Conservation (phyloP, 257 asterid genomes). For the Ligustrum vulgare region DNA sequence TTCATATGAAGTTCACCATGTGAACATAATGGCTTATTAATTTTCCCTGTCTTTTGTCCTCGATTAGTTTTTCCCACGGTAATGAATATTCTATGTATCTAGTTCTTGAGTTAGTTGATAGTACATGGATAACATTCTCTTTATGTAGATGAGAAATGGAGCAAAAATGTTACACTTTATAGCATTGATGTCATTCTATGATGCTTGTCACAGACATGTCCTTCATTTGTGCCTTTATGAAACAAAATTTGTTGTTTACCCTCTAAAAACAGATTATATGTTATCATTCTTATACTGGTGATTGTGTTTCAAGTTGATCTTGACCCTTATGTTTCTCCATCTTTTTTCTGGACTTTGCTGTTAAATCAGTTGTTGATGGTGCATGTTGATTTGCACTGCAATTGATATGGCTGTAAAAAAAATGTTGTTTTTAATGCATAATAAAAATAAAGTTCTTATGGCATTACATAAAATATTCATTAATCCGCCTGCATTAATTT, state of each 20-base stretch:
- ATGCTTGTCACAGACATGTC: not conserved
- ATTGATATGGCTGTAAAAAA: conserved; percentile 85
- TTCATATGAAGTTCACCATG: too few species aligned
- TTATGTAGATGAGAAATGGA: conserved; percentile 1
- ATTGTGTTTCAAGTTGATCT: conserved; percentile 78
- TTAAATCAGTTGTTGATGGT: conserved; percentile 90
- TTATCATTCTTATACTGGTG: conserved; percentile 12
- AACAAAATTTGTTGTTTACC: not conserved
- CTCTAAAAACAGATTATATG: not conserved
- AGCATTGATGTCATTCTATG: not conserved
- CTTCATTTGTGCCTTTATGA: not conserved
- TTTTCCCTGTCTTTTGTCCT: not conserved
- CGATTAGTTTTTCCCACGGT: not conserved
- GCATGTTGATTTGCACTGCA: conserved; percentile 93
- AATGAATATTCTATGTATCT: too few species aligned
- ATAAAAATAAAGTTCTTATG: too few species aligned
- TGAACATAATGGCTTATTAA: not conserved
- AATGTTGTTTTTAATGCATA: too few species aligned
- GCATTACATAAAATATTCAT: too few species aligned
- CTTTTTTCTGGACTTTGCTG: conserved; percentile 90
- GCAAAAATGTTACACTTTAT: not conserved
- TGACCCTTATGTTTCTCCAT: conserved; percentile 98
- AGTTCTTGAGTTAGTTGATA: not conserved
- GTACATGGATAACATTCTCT: not conserved
- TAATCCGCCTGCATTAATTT: too few species aligned